Evolutionary conservation across 768 basidiomycete species (phyloP).

Genomic region (Gyrodon lividus): DNA sequence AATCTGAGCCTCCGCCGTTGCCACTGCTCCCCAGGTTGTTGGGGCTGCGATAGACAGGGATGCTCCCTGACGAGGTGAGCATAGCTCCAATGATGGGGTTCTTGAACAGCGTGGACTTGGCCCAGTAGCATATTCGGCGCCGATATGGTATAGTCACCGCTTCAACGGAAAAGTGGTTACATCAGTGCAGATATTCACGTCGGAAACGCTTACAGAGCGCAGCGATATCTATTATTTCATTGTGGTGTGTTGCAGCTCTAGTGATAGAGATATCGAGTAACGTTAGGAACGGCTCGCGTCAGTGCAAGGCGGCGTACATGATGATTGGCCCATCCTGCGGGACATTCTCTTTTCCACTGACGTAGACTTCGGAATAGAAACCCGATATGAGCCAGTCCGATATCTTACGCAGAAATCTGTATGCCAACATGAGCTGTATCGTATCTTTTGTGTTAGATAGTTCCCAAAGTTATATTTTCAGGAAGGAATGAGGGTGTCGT

Average conservation of each 20-base stretch:
- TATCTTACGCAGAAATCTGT: conserved; percentile 56
- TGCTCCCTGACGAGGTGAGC: conserved; percentile 63
- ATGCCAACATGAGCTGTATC: conserved; percentile 54
- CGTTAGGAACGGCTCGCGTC: not conserved
- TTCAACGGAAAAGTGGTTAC: conserved; percentile 6
- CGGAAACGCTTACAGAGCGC: conserved; percentile 35
- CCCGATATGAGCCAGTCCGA: conserved; percentile 59
- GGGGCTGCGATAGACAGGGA: conserved; percentile 67
- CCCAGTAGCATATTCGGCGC: conserved; percentile 62
- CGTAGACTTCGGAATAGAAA: conserved; percentile 62
- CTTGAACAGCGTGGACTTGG: conserved; percentile 67
- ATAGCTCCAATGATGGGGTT: conserved; percentile 52
- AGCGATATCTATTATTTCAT: conserved; percentile 65
- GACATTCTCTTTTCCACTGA: conserved; percentile 58
- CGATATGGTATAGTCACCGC: conserved; percentile 59
- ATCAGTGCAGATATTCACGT: not conserved
- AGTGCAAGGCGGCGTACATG: conserved; percentile 40
- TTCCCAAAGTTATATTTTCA: too few species aligned
- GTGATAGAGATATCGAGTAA: not conserved
- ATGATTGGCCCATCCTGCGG: conserved; percentile 57
- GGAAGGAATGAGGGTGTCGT: not conserved
- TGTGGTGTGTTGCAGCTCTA: conserved; percentile 63
- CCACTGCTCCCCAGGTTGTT: conserved; percentile 30
- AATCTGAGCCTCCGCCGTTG: not conserved
- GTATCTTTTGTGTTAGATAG: not conserved